Percentiles rank a stretch among this genome's conserved stretches.
phyloP scores from a whole-genome alignment of 2,329 filamentous ascomycete species.

The Pyrenophora teres region DNA sequence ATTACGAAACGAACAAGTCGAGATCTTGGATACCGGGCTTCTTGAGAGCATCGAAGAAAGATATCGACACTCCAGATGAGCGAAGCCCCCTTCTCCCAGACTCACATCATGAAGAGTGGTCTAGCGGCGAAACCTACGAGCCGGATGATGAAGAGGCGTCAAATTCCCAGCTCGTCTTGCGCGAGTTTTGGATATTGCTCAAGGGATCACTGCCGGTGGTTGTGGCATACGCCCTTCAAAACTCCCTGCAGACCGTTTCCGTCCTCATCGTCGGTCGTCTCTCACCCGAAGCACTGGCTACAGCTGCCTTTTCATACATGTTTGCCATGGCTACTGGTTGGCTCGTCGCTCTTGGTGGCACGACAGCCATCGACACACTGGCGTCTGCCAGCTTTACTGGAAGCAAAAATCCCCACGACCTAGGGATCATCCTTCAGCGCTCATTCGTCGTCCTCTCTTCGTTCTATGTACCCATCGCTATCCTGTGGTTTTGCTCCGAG shows the following conservation, averaged over 20 bases:
- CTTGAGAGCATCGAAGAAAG: constrained; percentile 27
- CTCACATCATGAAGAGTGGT: constrained; percentile 43
- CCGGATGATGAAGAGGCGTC: constrained; percentile 44
- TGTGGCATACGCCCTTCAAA: constrained; percentile 82
- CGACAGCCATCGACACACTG: constrained; percentile 83
- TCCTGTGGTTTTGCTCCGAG: constrained; percentile 77
- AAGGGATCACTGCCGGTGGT: constrained; percentile 77
- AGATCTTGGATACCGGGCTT: constrained; percentile 40
- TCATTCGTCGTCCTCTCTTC: constrained; percentile 71
- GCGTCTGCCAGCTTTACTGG: constrained; percentile 83
- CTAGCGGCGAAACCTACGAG: constrained; percentile 45
- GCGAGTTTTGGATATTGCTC: constrained; percentile 70
- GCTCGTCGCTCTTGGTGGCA: constrained; percentile 84
- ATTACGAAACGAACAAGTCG: constrained; percentile 22
- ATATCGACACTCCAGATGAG: constrained; percentile 46
- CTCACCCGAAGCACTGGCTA: constrained; percentile 78
- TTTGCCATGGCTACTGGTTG: constrained; percentile 89
- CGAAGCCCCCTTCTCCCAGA: constrained; percentile 51
- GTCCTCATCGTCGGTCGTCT: constrained; percentile 80
- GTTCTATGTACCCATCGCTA: constrained; percentile 74
- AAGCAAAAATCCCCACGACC: constrained; percentile 75
- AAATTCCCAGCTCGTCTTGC: constrained; percentile 48
- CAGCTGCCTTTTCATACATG: constrained; percentile 89
- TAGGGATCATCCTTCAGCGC: constrained; percentile 79
- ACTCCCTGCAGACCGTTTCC: constrained; percentile 80